phyloP scores from a whole-genome alignment of 495 filamentous ascomycete species.

The Glarea lozoyensis region DNA sequence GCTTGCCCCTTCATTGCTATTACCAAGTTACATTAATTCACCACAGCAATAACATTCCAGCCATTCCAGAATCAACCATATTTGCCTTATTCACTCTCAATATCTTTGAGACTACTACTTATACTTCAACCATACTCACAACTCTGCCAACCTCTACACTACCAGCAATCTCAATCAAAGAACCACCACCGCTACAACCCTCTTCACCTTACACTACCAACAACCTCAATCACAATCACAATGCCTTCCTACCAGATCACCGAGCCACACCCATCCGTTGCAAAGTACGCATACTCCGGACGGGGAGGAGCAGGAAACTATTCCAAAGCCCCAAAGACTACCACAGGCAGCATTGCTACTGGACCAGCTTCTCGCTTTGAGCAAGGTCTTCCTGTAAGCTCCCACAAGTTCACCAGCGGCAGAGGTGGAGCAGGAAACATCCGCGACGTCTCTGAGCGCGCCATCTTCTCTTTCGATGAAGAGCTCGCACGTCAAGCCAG shows the following conservation, averaged over 20 bases:
- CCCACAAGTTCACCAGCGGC: conserved; percentile 59
- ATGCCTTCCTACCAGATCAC: conserved; percentile 53
- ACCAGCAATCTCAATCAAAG: too few relatives aligned
- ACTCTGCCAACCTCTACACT: too few relatives aligned
- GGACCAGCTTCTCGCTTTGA: conserved; percentile 39
- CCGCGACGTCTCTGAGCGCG: conserved; percentile 51
- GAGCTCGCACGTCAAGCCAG: conserved; percentile 60
- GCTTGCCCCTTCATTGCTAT: too few relatives aligned
- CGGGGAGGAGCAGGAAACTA: conserved; percentile 87
- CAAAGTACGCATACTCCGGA: conserved; percentile 63
- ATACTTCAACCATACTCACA: too few relatives aligned
- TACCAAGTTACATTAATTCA: too few relatives aligned
- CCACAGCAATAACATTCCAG: too few relatives aligned
- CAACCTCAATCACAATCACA: conserved; percentile 1
- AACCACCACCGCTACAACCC: background rate
- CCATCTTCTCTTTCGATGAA: conserved; percentile 87
- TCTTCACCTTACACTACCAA: background rate
- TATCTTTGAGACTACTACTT: too few relatives aligned
- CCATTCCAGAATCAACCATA: too few relatives aligned
- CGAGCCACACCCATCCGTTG: conserved; percentile 72
- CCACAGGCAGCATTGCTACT: conserved; percentile 36
- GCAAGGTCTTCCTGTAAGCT: conserved; percentile 33
- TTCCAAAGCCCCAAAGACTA: conserved; percentile 57
- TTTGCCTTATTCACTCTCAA: too few relatives aligned
- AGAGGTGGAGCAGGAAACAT: conserved; percentile 90